These are phyloP conservation scores for Cucumis variabilis DNA, from an alignment of 331 rosid species.

Conservation along the genomic window DNA sequence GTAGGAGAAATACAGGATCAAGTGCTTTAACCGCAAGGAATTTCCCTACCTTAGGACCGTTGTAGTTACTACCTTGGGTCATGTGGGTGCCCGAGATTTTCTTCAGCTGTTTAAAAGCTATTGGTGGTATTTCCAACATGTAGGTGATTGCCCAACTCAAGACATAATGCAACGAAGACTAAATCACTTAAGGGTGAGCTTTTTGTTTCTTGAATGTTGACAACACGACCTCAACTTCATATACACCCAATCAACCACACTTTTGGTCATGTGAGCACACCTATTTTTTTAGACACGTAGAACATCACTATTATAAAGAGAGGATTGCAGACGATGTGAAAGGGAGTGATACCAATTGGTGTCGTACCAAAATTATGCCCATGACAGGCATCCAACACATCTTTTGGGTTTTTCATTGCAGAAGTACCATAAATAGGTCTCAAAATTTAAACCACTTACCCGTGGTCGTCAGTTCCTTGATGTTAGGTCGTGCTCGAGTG, in stretches of 20 bases:
- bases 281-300: too few species aligned
- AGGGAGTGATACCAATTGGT: neutral
- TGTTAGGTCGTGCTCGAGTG: neutral
- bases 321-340: too few species aligned
- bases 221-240: neutral
- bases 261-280: neutral
- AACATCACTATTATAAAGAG: neutral
- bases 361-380: neutral
- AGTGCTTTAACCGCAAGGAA: too few species aligned
- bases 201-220: neutral
- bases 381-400: neutral
- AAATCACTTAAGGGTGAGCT: neutral
- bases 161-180: neutral
- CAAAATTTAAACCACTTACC: too few species aligned
- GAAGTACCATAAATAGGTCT: neutral
- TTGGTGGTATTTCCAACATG: neutral
- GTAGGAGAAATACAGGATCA: too few species aligned
- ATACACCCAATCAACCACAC: neutral
- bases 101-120: neutral
- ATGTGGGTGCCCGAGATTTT: too few species aligned
- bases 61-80: too few species aligned
- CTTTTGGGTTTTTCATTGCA: neutral
- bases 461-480: neutral
- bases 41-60: too few species aligned
- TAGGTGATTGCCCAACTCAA: neutral